Conservation (phyloP, 768 basidiomycete genomes). For the Hygrophorus russula region DNA sequence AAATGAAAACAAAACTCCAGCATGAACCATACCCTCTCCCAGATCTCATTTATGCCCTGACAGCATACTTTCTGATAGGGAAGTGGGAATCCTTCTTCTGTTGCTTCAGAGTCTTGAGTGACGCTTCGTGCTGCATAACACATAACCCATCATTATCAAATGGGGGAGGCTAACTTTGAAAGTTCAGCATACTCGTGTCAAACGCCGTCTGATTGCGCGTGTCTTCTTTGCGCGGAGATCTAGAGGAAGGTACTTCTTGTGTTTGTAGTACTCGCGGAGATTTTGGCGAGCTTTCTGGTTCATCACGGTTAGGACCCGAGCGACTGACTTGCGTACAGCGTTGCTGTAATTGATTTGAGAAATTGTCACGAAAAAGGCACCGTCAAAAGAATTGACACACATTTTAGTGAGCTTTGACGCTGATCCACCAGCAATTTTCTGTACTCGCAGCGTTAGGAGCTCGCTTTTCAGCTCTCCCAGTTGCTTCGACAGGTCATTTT, state of each 20-base stretch:
- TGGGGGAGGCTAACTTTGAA: not conserved
- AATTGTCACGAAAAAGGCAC: slow-evolving; percentile 1
- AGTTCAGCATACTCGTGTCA: slow-evolving; percentile 62
- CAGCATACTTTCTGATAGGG: slow-evolving; percentile 87
- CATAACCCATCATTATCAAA: not conserved
- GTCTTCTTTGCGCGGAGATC: slow-evolving; percentile 98
- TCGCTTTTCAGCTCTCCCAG: slow-evolving; percentile 91
- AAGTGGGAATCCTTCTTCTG: slow-evolving; percentile 93
- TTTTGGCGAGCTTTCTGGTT: slow-evolving; percentile 98
- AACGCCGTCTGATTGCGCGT: slow-evolving; percentile 90
- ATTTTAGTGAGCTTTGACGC: slow-evolving; percentile 96
- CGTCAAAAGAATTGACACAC: slow-evolving; percentile 36
- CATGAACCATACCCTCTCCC: slow-evolving; percentile 1
- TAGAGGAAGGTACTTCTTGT: slow-evolving; percentile 91
- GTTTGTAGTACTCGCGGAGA: slow-evolving; percentile 96
- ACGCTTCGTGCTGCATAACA: slow-evolving; percentile 57
- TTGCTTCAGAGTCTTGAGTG: slow-evolving; percentile 85
- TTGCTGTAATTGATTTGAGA: slow-evolving; percentile 38
- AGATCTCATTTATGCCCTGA: slow-evolving; percentile 81
- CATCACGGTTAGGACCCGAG: slow-evolving; percentile 95
- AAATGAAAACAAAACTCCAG: slow-evolving; percentile 7
- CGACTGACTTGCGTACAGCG: slow-evolving; percentile 96
- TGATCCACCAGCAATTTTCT: slow-evolving; percentile 95
- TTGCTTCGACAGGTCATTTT: slow-evolving; percentile 94
- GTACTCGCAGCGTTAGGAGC: slow-evolving; percentile 87